Percentiles rank a stretch among this genome's conserved stretches.
These are phyloP conservation scores for Stephania yunnanensis DNA, from an alignment of 164 flowering plant genomes.

Conservation along the genomic window DNA sequence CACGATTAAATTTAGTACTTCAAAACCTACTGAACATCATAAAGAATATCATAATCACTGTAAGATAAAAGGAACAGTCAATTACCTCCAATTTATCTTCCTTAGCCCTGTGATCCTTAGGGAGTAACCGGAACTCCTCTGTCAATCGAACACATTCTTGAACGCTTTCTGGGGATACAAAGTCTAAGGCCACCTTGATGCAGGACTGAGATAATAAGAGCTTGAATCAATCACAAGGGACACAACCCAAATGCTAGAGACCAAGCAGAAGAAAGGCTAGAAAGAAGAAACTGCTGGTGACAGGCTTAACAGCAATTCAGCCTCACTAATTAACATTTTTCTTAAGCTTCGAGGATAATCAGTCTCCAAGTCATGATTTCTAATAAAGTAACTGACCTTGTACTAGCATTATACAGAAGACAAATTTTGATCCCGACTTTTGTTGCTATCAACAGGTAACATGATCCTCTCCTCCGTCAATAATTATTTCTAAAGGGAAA, in stretches of 20 bases:
- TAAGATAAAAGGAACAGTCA: neutral
- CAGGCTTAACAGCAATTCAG: neutral
- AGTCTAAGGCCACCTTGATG: conserved; percentile 48
- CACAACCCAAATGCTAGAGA: neutral
- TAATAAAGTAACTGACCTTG: neutral
- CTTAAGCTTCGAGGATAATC: neutral
- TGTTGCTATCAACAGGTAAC: neutral
- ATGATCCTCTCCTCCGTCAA: neutral
- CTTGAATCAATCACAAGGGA: neutral
- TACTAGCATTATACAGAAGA: neutral
- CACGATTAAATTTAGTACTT: neutral
- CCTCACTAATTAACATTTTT: neutral
- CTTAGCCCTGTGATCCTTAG: conserved; percentile 42
- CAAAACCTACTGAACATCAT: neutral
- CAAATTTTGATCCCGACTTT: neutral
- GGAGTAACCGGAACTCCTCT: conserved; percentile 43
- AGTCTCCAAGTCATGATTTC: neutral
- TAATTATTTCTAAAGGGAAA: neutral
- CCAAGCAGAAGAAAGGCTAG: neutral
- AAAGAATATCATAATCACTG: neutral
- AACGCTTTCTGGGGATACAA: conserved; percentile 46
- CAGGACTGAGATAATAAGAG: conserved; percentile 30
- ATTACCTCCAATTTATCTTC: conserved; percentile 50
- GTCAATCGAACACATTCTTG: conserved; percentile 42
- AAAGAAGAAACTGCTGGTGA: neutral